Evolutionary conservation across 371 early-diverging fungal genomes (phyloP).

Genomic region (Syncephalis plumigaleata): DNA sequence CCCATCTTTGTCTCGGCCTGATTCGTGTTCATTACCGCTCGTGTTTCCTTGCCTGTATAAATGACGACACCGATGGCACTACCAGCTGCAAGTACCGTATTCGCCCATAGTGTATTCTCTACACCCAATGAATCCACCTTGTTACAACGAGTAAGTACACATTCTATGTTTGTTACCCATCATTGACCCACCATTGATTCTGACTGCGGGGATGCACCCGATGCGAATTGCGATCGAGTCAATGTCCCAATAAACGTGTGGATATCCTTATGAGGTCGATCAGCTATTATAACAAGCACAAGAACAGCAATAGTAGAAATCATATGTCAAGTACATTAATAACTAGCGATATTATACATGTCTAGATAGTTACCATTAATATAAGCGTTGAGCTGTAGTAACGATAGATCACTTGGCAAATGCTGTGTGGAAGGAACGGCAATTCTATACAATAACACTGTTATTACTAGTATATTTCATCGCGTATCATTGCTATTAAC

Average conservation of each 20-base stretch:
- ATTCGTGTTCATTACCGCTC: constrained; percentile 96
- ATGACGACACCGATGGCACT: constrained; percentile 83
- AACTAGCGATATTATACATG: too few relatives aligned
- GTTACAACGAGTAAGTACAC: too few relatives aligned
- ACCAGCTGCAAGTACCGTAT: constrained; percentile 94
- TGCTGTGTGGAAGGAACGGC: constrained; percentile 71
- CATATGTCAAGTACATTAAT: too few relatives aligned
- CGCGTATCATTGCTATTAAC: background rate
- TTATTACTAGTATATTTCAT: background rate
- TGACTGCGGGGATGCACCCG: too few relatives aligned
- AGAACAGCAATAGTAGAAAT: too few relatives aligned
- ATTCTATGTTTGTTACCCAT: too few relatives aligned
- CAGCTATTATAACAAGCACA: constrained; percentile 36
- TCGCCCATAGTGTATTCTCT: constrained; percentile 97
- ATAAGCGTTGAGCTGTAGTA: constrained; percentile 41
- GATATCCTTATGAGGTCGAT: constrained; percentile 93
- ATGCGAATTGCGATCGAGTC: too few relatives aligned
- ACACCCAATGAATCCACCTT: constrained; percentile 55
- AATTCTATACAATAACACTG: constrained; percentile 17
- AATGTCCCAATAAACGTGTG: constrained; percentile 53
- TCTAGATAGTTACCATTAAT: constrained; percentile 45
- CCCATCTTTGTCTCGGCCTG: constrained; percentile 94
- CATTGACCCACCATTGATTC: too few relatives aligned
- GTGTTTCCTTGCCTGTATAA: constrained; percentile 95
- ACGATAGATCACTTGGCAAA: constrained; percentile 30